Evolutionary conservation across 192 early-diverging fungal genomes (phyloP), one percentile per base, ranked within the genome.

Genomic region (Linnemannia hyalina): DNA sequence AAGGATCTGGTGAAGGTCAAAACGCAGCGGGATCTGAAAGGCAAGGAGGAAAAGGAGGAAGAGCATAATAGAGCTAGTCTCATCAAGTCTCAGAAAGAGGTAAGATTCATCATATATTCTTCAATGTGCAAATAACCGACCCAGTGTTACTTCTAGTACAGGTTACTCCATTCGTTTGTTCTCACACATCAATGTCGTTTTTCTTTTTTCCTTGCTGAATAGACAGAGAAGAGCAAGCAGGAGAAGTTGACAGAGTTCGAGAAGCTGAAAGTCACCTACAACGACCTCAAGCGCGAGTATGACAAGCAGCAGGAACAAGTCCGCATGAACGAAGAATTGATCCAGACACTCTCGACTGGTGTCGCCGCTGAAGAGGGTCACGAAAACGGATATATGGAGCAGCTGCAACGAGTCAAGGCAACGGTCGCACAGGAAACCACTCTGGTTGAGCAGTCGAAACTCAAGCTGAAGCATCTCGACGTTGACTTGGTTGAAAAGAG

Each of bases 381-480:
- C 75, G 97, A 99, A 76, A 97, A 95, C 81, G 97, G 98, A 3
- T 99, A 98, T 76, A 95, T 97, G 94, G 96, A 98, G 89, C 98
- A 99, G 82, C 88, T 99, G n/a, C 93, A 96, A 86, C 89, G 94
- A 68, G 94, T 93, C 40, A 95, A 95, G 77, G 93, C 91, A 55
- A 90, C 88, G 20, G 92, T 90, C 11, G 91, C 88, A 32, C 88
- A 93, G 35, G 92, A 95, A 4, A 91, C 91, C 2, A 96, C 95
- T 2, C 83, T 89, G 13, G 91, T 92, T 55, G 95, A 99, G 87
- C 97, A 98, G 81, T 90, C 94, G 32, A 95, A 95, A 76, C 73
- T 98, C 55, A 97, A 96, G 78, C 92, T 97, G 26, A 90, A 86
- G 4, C 93, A 97, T 77, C 75, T 96, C 26, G 88, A 94, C 68